A percentile compares a stretch with the other conserved stretches of the same genome.
Evolutionary conservation across 169 alveolate genomes (phyloP).

Genomic region (Plasmodium knowlesi): DNA sequence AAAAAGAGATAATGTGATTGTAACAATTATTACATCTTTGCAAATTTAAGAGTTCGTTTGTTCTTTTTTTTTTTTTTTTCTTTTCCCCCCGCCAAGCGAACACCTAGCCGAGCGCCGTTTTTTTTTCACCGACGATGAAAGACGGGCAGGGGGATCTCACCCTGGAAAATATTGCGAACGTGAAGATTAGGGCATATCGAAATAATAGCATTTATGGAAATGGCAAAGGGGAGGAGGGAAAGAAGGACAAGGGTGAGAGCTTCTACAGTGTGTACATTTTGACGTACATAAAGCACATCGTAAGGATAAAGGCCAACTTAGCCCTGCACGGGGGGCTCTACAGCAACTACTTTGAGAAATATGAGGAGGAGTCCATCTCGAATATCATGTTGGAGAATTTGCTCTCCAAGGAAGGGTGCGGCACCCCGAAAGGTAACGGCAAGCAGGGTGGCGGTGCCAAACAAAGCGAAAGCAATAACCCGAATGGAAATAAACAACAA

Average conservation of each 20-base stretch:
- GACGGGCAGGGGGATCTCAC: conserved; percentile 4
- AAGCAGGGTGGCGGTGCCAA: background rate
- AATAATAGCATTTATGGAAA: conserved; percentile 14
- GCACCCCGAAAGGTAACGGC: background rate
- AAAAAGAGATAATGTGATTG: background rate
- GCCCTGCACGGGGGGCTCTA: conserved; percentile 69
- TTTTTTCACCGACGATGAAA: conserved; percentile 10
- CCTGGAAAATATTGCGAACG: conserved; percentile 61
- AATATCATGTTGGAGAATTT: conserved; percentile 46
- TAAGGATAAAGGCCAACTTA: conserved; percentile 50
- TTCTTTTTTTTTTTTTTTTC: background rate
- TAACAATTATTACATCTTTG: background rate
- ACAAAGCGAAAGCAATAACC: background rate
- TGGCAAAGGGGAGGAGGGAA: conserved; percentile 3
- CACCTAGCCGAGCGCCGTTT: background rate
- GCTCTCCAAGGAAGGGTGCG: conserved; percentile 9
- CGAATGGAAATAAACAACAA: background rate
- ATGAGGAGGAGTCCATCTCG: conserved; percentile 66
- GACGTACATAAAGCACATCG: conserved; percentile 68
- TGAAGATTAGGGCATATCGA: conserved; percentile 55
- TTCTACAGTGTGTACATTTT: conserved; percentile 45
- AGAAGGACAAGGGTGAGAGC: background rate
- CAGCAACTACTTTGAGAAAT: conserved; percentile 65
- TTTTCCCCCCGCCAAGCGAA: background rate
- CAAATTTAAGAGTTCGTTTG: background rate